phyloP scores from a whole-genome alignment of 2,329 filamentous ascomycete species.

The Penicillium oxalicum region DNA sequence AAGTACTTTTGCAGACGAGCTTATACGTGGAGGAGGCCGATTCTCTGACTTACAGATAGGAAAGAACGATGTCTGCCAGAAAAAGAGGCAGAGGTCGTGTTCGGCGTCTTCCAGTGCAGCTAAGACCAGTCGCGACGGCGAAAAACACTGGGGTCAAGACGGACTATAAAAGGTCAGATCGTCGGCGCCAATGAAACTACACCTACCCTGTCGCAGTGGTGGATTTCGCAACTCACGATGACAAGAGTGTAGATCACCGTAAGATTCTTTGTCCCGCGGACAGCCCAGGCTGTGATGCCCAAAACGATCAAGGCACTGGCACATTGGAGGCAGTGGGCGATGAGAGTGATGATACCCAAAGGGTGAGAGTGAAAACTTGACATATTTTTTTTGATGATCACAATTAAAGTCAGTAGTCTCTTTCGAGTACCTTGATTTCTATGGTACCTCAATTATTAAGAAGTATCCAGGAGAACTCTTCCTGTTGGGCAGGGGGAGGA shows the following conservation, averaged over 20 bases:
- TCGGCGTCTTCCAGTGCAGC: constrained; percentile 4
- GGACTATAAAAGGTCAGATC: constrained; percentile 1
- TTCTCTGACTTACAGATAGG: constrained; percentile 12
- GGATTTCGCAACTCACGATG: constrained; percentile 8
- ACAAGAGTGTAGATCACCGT: constrained; percentile 16
- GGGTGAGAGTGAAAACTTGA: constrained; percentile 8
- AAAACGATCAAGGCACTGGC: constrained; percentile 16
- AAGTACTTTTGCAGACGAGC: no score
- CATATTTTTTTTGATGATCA: background rate
- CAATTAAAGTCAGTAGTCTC: background rate
- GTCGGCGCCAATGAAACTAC: no score
- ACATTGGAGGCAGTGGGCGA: constrained; percentile 9
- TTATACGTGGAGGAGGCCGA: no score
- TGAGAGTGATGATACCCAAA: constrained; percentile 5
- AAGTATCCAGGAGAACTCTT: no score
- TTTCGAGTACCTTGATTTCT: no score
- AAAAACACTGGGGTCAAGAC: constrained; percentile 7
- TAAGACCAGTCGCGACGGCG: constrained; percentile 3
- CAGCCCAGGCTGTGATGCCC: constrained; percentile 19
- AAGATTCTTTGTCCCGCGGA: constrained; percentile 11
- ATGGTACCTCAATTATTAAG: no score
- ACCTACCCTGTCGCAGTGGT: no score
- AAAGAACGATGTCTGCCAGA: constrained; percentile 7
- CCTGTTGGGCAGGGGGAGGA: no score
- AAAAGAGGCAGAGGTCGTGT: constrained; percentile 12